Evolutionary conservation across 179 eudicot genomes (phyloP), one percentile per base, ranked within the genome.

Genomic region (Patellifolia procumbens): DNA sequence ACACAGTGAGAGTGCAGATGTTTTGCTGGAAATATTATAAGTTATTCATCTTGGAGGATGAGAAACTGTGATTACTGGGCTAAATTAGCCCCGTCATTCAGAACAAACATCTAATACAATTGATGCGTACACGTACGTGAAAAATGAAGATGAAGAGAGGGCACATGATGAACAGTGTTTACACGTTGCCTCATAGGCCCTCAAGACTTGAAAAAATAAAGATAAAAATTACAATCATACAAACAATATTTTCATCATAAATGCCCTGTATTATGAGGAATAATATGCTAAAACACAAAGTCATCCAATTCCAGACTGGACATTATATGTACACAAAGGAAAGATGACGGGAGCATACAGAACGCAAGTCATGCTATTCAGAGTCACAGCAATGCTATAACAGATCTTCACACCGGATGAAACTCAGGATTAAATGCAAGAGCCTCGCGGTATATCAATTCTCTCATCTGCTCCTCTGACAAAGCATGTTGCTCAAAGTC

Each of bases 391-490:
- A 46, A n/a, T 39, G 19, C 17, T 39, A 59, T 6, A n/a, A 32
- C 52, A 48, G 73, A 32, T 34, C 73, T 55, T 83, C 82, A 91
- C 76, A 75, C 55, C 26, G 80, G 89, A 76, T 87, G 88, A 76
- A 86, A 91, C 53, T 89, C 96, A 4, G 96, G 96, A 76, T 92
- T 93, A 61, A 90, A 93, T 37, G 94, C 98, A 28, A 93, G 88
- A 67, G 91, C 94, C 83, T 93, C 98, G 49, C 91, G 86, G 77
- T 89, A 92, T 74, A 93, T 87, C 52, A 92, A 86, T 83, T 92
- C 97, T 85, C 89, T 92, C 97, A 93, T 93, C 79, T 91, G 94
- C 76, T 93, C 98, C 80, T 93, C 97, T 0, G 90, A 74, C 70
- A 91, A 74, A 32, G 97, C 94, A 68, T 91, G 93, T 78, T 91